These are phyloP conservation scores for Aspergillus piperis DNA, from an alignment of 2,329 filamentous ascomycete genomes.

Conservation along the genomic window DNA sequence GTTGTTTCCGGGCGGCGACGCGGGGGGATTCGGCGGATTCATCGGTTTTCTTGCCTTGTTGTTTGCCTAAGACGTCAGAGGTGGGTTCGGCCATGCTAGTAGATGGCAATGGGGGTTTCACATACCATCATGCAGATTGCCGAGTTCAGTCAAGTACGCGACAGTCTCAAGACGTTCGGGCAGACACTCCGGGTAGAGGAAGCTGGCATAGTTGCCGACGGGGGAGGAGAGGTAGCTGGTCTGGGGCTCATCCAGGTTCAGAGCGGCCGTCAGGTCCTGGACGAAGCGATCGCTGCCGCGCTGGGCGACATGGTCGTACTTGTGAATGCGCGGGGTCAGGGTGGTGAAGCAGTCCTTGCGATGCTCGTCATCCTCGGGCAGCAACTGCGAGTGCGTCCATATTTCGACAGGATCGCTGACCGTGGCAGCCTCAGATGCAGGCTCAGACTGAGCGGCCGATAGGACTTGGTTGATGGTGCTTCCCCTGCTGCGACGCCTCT, in stretches of 20 bases:
- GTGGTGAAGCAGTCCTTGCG: conserved; percentile 15
- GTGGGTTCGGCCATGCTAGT: background rate
- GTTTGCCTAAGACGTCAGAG: background rate
- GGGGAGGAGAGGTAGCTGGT: conserved; percentile 14
- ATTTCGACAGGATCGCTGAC: conserved; percentile 13
- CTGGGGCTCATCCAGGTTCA: conserved; percentile 6
- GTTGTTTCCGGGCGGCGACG: conserved; percentile 6
- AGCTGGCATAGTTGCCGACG: conserved; percentile 18
- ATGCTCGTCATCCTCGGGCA: conserved; percentile 7
- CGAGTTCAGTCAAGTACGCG: conserved; percentile 15
- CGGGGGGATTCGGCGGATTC: conserved; percentile 13
- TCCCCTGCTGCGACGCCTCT: conserved; percentile 16
- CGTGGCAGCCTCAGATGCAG: conserved; percentile 7
- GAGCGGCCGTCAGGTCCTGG: conserved; percentile 12
- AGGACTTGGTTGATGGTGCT: conserved; percentile 12
- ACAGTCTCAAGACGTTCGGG: conserved; percentile 14
- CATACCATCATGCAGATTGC: conserved; percentile 15
- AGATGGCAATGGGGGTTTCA: background rate
- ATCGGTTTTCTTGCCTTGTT: conserved; percentile 8
- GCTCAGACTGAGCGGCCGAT: conserved; percentile 10
- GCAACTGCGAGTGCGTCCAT: conserved; percentile 13
- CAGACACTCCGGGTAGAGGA: conserved; percentile 16
- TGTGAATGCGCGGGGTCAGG: conserved; percentile 13
- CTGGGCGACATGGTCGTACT: conserved; percentile 18
- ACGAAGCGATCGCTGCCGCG: conserved; percentile 16